phyloP scores from a whole-genome alignment of 306 rosid genomes.

The Lathyrus aphaca region DNA sequence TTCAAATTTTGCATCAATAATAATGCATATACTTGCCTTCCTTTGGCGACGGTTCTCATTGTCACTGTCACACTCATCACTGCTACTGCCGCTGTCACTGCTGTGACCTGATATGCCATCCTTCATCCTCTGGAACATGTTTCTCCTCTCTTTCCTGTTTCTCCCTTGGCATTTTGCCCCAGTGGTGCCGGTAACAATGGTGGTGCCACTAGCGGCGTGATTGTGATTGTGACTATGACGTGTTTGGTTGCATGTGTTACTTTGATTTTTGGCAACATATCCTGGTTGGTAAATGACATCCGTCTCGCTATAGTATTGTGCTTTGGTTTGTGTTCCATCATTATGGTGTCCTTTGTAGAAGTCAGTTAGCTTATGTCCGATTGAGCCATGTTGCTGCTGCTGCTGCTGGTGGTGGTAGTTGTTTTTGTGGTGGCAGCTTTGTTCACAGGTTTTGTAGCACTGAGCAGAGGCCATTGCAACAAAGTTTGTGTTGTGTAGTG shows the following conservation, averaged over 20 bases:
- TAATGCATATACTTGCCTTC: too few relatives aligned
- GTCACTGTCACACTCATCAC: slow-evolving; percentile 37
- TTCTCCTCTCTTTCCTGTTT: slow-evolving; percentile 19
- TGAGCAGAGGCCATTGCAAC: slow-evolving; percentile 40
- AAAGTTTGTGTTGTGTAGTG: neutral
- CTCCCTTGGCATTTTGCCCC: neutral
- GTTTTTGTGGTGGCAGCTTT: slow-evolving; percentile 27
- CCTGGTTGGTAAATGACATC: neutral
- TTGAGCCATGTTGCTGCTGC: slow-evolving; percentile 6
- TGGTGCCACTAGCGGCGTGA: neutral
- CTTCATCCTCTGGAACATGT: slow-evolving; percentile 33
- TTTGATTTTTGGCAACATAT: slow-evolving; percentile 19
- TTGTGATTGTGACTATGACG: neutral
- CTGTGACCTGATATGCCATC: slow-evolving; percentile 36
- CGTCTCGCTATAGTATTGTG: slow-evolving; percentile 17
- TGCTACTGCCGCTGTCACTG: slow-evolving; percentile 26
- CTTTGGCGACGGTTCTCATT: slow-evolving; percentile 10
- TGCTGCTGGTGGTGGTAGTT: neutral
- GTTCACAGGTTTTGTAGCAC: slow-evolving; percentile 35
- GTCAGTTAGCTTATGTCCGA: slow-evolving; percentile 36
- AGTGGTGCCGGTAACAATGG: neutral
- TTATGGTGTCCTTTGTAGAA: slow-evolving; percentile 30
- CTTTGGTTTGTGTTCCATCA: slow-evolving; percentile 30
- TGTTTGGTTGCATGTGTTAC: slow-evolving; percentile 19
- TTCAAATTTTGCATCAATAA: too few relatives aligned